These are phyloP conservation scores for Parafenestella ontariensis DNA, from an alignment of 2,329 filamentous ascomycete species.

Conservation along the genomic window DNA sequence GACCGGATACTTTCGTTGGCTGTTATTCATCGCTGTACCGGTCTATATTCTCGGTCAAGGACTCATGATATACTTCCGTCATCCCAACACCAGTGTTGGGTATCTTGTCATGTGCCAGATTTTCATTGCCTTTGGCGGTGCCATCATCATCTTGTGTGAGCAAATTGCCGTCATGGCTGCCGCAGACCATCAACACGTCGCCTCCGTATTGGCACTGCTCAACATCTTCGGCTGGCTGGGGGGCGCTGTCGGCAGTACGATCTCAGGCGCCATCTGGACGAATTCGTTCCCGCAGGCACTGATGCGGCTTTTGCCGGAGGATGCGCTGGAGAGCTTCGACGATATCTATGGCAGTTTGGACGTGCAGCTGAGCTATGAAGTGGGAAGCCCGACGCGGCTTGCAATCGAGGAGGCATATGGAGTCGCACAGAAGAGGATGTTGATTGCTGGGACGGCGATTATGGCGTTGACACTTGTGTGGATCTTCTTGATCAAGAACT, in stretches of 20 bases:
- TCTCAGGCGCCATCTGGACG: slow-evolving; percentile 68
- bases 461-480: slow-evolving; percentile 22
- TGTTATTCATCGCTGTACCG: slow-evolving; percentile 60
- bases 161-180: slow-evolving; percentile 58
- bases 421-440: slow-evolving; percentile 54
- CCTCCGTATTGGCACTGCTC: slow-evolving; percentile 67
- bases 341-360: slow-evolving; percentile 49
- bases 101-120: slow-evolving; percentile 26
- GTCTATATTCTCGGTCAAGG: slow-evolving; percentile 69
- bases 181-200: slow-evolving; percentile 60
- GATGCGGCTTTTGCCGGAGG: slow-evolving; percentile 45
- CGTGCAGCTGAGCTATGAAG: slow-evolving; percentile 48
- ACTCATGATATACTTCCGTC: slow-evolving; percentile 55
- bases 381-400: slow-evolving; percentile 53
- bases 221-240: slow-evolving; percentile 67
- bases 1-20: slow-evolving; percentile 23
- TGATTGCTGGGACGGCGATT: slow-evolving; percentile 51
- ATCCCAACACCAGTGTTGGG: slow-evolving; percentile 46
- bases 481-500: slow-evolving; percentile 25
- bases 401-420: slow-evolving; percentile 54
- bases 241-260: slow-evolving; percentile 63
- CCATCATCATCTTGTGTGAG: slow-evolving; percentile 62
- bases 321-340: slow-evolving; percentile 44
- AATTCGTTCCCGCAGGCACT: slow-evolving; percentile 57
- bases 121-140: slow-evolving; percentile 49